Base-by-base conservation (phyloP, 495 filamentous ascomycete species). In the Apodospora peruviana region DNA sequence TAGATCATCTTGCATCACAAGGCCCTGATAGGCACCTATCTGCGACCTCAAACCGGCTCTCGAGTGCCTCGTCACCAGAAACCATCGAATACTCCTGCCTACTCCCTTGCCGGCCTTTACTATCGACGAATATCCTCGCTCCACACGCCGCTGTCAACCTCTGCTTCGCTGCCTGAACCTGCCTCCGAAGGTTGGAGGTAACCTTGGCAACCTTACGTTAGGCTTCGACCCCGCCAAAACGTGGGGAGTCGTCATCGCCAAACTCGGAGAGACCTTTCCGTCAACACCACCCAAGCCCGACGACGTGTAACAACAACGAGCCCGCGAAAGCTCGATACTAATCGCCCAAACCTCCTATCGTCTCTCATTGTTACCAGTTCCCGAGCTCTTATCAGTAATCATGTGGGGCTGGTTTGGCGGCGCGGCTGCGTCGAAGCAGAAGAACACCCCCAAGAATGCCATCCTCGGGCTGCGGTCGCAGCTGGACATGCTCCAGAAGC, bases 401-500 rank as follows among this genome's bases (percentile, higher is more conserved):
- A 79, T 79, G 77, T 91, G 85, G 88, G 82, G 82, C 64, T 91
- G 86, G 88, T 89, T 93, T 62, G 86, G 87, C 64, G 88, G 89
- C 51, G 79, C 82, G 47, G 79, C 81, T 59, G 82, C 81, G 47
- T 82, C 86, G 71, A 90, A 87, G 79, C 82, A 83, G 67, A 94
- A 91, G 72, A 89, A 96, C 68, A 86, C 83, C 52, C 88, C 93
- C 36, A 99, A 99, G 80, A 90, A 96, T 75, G 93, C 94, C 50
- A 99, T 99, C 55, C 78, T 99, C 37, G 77, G 78, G 53, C 74
- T 99, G 57, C 85, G 93, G 48, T 75, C 83, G 57, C 91, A 96
- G 77, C 77, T 97, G 21, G 90, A 95, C 53, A 96, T 96, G 91
- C 78, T 99, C 54, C 88, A 94, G 70, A 99, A 99, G 79, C 78